phyloP scores from a whole-genome alignment of 2,329 filamentous ascomycete genomes.

The Fusarium redolens region DNA sequence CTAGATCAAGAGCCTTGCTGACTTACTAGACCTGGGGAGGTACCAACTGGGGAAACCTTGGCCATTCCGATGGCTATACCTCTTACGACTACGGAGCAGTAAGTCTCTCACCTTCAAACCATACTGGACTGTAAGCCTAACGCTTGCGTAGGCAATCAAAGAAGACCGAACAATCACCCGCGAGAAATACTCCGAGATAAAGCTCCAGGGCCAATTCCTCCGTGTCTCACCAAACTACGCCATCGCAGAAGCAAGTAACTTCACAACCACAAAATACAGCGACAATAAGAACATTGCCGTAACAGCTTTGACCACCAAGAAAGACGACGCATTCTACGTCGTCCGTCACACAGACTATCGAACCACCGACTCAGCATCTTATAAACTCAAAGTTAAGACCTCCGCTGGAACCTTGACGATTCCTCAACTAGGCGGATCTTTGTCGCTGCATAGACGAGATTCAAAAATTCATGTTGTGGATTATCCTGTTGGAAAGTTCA shows the following conservation, averaged over 20 bases:
- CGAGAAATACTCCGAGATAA: constrained; percentile 84
- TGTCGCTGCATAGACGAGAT: constrained; percentile 71
- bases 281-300: constrained; percentile 64
- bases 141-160: constrained; percentile 58
- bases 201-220: constrained; percentile 80
- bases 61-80: constrained; percentile 73
- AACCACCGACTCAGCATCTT: constrained; percentile 66
- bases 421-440: constrained; percentile 66
- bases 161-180: constrained; percentile 76
- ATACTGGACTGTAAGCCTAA: no score
- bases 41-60: constrained; percentile 86
- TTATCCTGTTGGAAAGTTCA: constrained; percentile 70
- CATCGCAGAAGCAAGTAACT: constrained; percentile 64
- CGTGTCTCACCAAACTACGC: constrained; percentile 78
- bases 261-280: constrained; percentile 64
- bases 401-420: constrained; percentile 62
- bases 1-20: no score
- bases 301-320: constrained; percentile 69
- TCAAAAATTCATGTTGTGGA: constrained; percentile 76
- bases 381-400: constrained; percentile 72
- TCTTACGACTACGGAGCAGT: constrained; percentile 66
- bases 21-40: constrained; percentile 69
- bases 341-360: constrained; percentile 74
- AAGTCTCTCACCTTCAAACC: constrained; percentile 17
- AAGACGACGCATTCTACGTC: constrained; percentile 70